Conservation (phyloP, 2,329 filamentous ascomycete genomes). For the Phoma herbarum region DNA sequence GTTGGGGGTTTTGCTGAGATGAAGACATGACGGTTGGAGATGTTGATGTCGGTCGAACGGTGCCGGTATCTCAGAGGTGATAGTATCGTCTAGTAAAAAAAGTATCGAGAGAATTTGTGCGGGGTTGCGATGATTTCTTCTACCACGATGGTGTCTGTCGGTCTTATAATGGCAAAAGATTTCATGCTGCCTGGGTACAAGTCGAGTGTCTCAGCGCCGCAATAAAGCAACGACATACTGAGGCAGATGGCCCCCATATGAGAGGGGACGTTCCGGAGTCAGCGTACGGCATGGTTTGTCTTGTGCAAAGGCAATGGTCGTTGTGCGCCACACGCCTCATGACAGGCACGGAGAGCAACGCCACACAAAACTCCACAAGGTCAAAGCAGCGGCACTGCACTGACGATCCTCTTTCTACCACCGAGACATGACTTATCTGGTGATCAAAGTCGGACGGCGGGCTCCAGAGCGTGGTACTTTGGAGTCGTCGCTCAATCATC, state of each 20-base stretch:
- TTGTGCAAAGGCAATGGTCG: constrained; percentile 18
- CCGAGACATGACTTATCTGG: constrained; percentile 16
- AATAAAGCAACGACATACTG: constrained; percentile 21
- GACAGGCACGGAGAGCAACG: constrained; percentile 20
- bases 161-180: constrained; percentile 21
- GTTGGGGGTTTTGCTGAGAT: constrained; percentile 23
- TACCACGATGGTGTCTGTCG: constrained; percentile 16
- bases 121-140: constrained; percentile 20
- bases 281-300: constrained; percentile 23
- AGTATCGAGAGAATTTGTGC: constrained; percentile 17
- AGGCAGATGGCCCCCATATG: constrained; percentile 25
- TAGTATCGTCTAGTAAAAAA: constrained; percentile 16
- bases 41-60: constrained; percentile 7
- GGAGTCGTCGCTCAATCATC: background rate
- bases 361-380: constrained; percentile 22
- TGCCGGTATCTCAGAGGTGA: constrained; percentile 6
- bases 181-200: constrained; percentile 20
- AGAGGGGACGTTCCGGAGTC: constrained; percentile 20
- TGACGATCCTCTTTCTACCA: constrained; percentile 12
- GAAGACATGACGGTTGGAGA: constrained; percentile 28
- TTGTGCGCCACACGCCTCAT: constrained; percentile 23
- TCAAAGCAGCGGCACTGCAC: constrained; percentile 20
- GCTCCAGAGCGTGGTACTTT: background rate
- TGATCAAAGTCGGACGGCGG: constrained; percentile 11
- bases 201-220: constrained; percentile 24